Conservation (phyloP, 495 filamentous ascomycete species). For the Darksidea phi region DNA sequence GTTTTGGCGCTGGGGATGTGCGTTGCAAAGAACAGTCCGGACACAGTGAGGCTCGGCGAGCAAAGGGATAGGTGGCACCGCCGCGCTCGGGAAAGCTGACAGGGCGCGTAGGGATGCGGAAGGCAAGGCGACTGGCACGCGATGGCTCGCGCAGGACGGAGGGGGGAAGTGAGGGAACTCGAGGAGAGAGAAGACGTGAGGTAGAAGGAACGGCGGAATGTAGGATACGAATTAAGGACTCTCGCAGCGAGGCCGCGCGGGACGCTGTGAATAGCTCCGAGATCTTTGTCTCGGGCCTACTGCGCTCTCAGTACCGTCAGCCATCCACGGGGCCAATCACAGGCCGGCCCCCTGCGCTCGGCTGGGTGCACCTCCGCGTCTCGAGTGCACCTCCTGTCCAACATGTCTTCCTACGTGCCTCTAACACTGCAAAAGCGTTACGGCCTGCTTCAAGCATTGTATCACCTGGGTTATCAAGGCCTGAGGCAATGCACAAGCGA, state of each 20-base stretch:
- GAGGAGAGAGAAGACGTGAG: too few relatives aligned
- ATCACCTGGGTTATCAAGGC: slow-evolving; percentile 16
- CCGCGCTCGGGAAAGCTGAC: not conserved
- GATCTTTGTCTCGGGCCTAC: not conserved
- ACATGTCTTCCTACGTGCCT: not conserved
- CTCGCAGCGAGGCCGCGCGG: not conserved
- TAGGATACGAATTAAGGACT: not conserved
- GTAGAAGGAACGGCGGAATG: too few relatives aligned
- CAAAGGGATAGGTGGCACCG: not conserved
- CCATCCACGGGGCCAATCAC: not conserved
- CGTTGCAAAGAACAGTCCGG: not conserved
- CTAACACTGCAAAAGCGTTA: slow-evolving; percentile 17
- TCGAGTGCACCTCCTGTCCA: slow-evolving; percentile 15
- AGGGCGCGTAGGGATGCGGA: not conserved
- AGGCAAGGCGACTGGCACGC: not conserved
- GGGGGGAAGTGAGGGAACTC: not conserved
- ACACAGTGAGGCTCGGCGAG: not conserved
- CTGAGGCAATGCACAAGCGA: not conserved
- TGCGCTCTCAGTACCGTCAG: not conserved
- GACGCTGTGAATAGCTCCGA: not conserved
- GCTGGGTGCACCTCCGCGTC: slow-evolving; percentile 4
- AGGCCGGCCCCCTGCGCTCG: not conserved
- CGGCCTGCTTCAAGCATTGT: slow-evolving; percentile 21
- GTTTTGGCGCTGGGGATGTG: not conserved
- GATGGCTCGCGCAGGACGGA: not conserved